Base-by-base conservation (phyloP, 2,329 filamentous ascomycete genomes). In the Ustilaginoidea virens region DNA sequence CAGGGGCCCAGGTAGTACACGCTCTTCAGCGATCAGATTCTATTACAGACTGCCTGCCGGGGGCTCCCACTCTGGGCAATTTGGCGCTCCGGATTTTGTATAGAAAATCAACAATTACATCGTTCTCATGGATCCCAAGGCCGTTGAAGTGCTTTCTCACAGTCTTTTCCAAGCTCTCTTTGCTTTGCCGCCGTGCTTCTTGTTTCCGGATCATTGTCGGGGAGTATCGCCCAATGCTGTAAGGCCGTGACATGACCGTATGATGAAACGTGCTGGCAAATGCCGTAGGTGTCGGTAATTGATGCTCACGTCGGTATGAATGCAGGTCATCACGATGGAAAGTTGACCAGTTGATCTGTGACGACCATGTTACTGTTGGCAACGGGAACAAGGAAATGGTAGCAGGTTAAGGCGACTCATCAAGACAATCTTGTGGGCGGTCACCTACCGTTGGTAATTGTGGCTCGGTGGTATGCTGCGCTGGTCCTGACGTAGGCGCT, bases 121-220 rank as follows among this genome's bases (percentile, higher is more conserved):
- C 81, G 46, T 76, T 83, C 57, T 92, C 82, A 38, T 74, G 76
- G 23, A 87, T 70, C 11, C 77, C 78, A 39, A 80, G 63, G 19
- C 71, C 73, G 47, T 90, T 90, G 57, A 90, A 90, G 53, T 90
- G 80, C 49, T 83, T 86, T 38, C 80, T 66, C 27, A 86, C 77
- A 2, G 70, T 65, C 39, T 73, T 63, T 7, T 78, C 77, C 31
- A 92, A 60, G 39, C 80, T 68, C 21, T 82, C 74, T 47, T 80
- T 80, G 43, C 67, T 69, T 47, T 85, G 74, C 31, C 77, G 64
- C 29, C 74, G 60, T 43, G 73, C 63, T 26, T 71, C 61, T 39
- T 69, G 71, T 40, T 63, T 66, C 33, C 76, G 60, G 24, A 74
- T 70, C 72, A 85, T 83, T 15, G 79, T 85, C 5, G 80, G 80